These are phyloP conservation scores for Collybiopsis luxurians DNA, from an alignment of 768 basidiomycete genomes.

Conservation along the genomic window DNA sequence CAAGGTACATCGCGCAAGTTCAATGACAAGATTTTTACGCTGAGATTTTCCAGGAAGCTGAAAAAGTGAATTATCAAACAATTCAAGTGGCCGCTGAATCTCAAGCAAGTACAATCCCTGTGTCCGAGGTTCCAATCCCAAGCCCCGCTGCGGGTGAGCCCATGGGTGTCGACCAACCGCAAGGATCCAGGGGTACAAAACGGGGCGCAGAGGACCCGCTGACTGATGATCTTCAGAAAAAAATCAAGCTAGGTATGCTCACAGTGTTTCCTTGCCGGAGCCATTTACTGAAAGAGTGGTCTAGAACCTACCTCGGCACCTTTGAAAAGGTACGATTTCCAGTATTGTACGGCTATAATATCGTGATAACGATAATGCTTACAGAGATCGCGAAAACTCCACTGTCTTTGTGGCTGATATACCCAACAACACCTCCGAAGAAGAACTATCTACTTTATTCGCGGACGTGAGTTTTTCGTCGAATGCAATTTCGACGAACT, in stretches of 20 bases:
- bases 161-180: conserved; percentile 41
- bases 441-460: conserved; percentile 72
- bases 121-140: conserved; percentile 24
- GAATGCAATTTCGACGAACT: neutral
- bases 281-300: conserved; percentile 3
- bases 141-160: conserved; percentile 17
- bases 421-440: conserved; percentile 51
- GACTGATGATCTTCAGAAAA: conserved; percentile 47
- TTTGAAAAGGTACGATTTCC: conserved; percentile 54
- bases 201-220: conserved; percentile 57
- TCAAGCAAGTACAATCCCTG: conserved; percentile 32
- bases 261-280: neutral
- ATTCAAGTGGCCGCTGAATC: conserved; percentile 42
- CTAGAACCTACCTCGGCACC: conserved; percentile 44
- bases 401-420: conserved; percentile 87
- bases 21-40: neutral
- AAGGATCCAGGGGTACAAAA: conserved; percentile 46
- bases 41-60: conserved; percentile 48
- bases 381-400: conserved; percentile 91
- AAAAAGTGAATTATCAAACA: conserved; percentile 52
- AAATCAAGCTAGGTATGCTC: conserved; percentile 56
- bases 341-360: neutral
- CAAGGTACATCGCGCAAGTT: conserved; percentile 44
- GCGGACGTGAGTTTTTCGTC: conserved; percentile 61
- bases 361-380: neutral